Base-by-base conservation (phyloP, 2,329 filamentous ascomycete species). In the Acrocalymma vagum region DNA sequence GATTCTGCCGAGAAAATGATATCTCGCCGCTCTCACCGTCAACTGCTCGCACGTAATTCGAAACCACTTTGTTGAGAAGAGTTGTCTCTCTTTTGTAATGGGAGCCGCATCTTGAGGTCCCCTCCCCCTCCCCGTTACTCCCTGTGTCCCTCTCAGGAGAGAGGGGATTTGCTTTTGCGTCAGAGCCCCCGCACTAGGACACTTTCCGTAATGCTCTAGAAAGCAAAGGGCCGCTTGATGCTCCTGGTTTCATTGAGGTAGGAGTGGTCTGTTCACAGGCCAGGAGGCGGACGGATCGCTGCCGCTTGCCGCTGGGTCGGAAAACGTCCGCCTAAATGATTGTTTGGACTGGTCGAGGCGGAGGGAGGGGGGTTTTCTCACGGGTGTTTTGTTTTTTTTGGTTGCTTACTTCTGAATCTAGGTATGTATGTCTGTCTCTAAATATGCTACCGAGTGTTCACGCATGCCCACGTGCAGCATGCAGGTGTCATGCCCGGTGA, bases 151-250 rank as follows among this genome's bases (percentile, higher is more conserved):
- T 46, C 48, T 27, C 38, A 24, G 23, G 21, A 42, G 28, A 44
- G 49, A 51, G 56, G 55, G 54, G 49, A 30, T 32, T 54, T 54
- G 30, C 46, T 54, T 57, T 55, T 63, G 42, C 37, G 27, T 43
- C 42, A 48, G 40, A 45, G 29, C 55, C 64, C 61, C 62, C 64
- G 59, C 67, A 60, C 66, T 70, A 70, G 55, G 40, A 55, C 55
- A 35, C 45, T 60, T 65, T 38, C 50, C 55, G 55, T 55, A 56
- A 57, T 57, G 41, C 58, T 67, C 58, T 61, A 60, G 63, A 65
- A 57, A 58, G 54, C 48, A 39, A 53, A 51, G 47, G 37, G 43
- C 51, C 47, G 38, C 51, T 31, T 57, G 36, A 31, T 51, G 53
- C 50, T 58, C 51, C 50, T 54, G 56, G 61, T 60, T 63, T 62